Percentiles rank a stretch among this genome's conserved stretches.
phyloP scores from a whole-genome alignment of 2,329 filamentous ascomycete genomes.

The Fusarium coffeatum region DNA sequence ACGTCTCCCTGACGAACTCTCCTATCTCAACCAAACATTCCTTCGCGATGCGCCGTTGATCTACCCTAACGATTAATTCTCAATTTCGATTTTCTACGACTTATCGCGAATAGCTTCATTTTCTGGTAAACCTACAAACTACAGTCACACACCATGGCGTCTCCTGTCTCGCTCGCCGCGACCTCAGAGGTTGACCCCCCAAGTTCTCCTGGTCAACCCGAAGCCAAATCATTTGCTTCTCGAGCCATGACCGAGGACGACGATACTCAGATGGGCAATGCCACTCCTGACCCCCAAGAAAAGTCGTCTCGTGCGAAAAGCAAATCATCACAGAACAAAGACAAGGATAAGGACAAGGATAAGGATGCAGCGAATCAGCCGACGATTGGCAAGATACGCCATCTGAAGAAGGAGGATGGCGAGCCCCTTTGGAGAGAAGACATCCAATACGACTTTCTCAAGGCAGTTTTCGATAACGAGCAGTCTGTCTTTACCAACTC shows the following conservation, averaged over 20 bases:
- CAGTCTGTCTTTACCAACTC: conserved; percentile 87
- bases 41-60: conserved; percentile 42
- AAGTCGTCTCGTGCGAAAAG: conserved; percentile 54
- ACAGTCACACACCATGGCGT: conserved; percentile 50
- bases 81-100: conserved; percentile 1
- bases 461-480: conserved; percentile 81
- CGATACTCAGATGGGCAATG: conserved; percentile 57
- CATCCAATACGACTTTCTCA: conserved; percentile 89
- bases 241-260: conserved; percentile 61
- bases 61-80: conserved; percentile 18
- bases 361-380: conserved; percentile 51
- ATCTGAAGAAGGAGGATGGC: conserved; percentile 89
- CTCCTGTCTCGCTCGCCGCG: conserved; percentile 55
- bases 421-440: conserved; percentile 88
- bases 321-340: conserved; percentile 50
- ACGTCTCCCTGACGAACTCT: conserved; percentile 29
- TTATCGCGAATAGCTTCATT: conserved; percentile 16
- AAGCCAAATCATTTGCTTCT: conserved; percentile 61
- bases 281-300: conserved; percentile 58
- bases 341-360: not conserved
- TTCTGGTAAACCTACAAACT: conserved; percentile 10
- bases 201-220: conserved; percentile 58
- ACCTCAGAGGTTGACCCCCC: conserved; percentile 60
- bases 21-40: conserved; percentile 6
- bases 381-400: conserved; percentile 76